Evolutionary conservation across 2,329 filamentous ascomycete species (phyloP), one percentile per base, ranked within the genome.

Genomic region (Penicillium sp.): DNA sequence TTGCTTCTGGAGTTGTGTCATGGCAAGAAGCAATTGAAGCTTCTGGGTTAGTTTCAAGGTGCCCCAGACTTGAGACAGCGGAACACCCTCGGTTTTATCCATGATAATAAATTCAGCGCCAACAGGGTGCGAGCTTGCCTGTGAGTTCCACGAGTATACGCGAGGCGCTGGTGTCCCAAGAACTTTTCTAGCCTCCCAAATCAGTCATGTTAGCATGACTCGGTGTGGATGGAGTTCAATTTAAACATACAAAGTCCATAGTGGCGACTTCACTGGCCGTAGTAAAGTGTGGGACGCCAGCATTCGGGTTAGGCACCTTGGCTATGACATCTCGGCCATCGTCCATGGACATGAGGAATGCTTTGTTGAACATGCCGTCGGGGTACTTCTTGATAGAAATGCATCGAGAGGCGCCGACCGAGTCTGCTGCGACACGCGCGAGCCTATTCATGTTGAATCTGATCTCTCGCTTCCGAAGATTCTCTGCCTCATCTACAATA

Each of bases 181-280:
- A 13, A 62, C 13, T 41, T 50, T 63, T 43, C 61, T 60, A 6
- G 53, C 57, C 62, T 64, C 11, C n/a, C 19, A 27, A 27, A 4
- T 1, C 28, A 46, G 35, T 18, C 27, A 3, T 2, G 9, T 33
- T 46, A 39, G 35, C 35, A 22, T 12, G 11, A n/a, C 10, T 19
- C 3, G 12, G 18, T 3, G 16, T 14, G 3, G 13, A n/a, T 12
- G 2, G 36, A 40, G 35, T 6, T 50, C 25, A 30, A 18, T 11
- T 41, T 46, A 1, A 46, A 53, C 52, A 12, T 46, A 63, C 54
- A 22, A 62, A 61, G 16, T 62, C 53, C 51, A 61, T 57, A 4
- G 59, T 70, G 29, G 70, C 68, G n/a, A 70, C 68, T 52, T 72
- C 66, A 53, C 68, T 71, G n/a, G 66, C 67, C 11, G 66, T 63